These are phyloP conservation scores for Circinella minor DNA, from an alignment of 371 early-diverging fungal genomes.

Conservation along the genomic window DNA sequence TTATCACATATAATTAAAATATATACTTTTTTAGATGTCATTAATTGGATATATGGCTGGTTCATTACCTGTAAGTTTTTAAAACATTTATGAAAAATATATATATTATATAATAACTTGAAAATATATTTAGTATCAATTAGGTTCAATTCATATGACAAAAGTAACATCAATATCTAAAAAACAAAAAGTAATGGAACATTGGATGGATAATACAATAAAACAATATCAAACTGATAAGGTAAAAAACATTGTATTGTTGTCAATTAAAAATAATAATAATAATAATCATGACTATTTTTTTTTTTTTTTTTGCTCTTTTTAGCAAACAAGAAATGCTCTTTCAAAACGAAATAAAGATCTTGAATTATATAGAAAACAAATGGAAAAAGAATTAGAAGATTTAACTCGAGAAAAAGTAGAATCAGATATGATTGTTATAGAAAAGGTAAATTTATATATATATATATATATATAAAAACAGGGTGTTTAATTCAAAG, in stretches of 20 bases:
- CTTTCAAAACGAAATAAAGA: constrained; percentile 16
- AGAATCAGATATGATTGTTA: constrained; percentile 14
- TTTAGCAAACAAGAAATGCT: constrained; percentile 1
- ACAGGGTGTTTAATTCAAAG: no score
- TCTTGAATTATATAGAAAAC: constrained; percentile 8
- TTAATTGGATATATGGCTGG: constrained; percentile 16
- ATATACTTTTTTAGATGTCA: constrained; percentile 5
- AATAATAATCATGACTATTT: no score
- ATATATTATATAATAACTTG: background rate
- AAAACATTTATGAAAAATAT: background rate
- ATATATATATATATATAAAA: no score
- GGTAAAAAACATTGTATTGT: background rate
- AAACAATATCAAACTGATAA: constrained; percentile 1
- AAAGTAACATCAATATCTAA: background rate
- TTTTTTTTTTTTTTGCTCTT: background rate
- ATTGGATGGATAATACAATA: constrained; percentile 20
- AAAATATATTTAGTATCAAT: constrained; percentile 10
- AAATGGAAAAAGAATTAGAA: constrained; percentile 14
- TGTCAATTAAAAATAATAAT: no score
- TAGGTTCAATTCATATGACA: constrained; percentile 9
- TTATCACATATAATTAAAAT: background rate
- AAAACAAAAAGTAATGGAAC: background rate
- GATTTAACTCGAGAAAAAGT: constrained; percentile 15
- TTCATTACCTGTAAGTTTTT: constrained; percentile 12
- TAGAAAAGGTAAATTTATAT: constrained; percentile 14